phyloP scores from a whole-genome alignment of 164 flowering plant genomes.

The Brasenia schreberi region DNA sequence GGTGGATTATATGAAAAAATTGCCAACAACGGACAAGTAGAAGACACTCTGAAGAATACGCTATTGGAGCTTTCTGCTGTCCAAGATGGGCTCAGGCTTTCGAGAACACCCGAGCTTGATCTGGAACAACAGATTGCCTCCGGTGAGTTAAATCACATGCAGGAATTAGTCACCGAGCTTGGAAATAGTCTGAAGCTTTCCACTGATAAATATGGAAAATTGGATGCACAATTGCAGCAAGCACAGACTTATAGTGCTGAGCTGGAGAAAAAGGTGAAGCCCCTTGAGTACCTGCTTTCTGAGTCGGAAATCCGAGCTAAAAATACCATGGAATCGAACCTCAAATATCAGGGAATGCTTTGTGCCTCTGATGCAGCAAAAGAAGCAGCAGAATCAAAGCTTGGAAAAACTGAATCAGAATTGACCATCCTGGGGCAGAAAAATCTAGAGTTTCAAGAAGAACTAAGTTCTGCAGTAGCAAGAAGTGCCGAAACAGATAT shows the following conservation, averaged over 20 bases:
- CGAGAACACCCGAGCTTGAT: constrained; percentile 38
- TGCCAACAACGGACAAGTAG: constrained; percentile 43
- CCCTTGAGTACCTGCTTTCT: constrained; percentile 41
- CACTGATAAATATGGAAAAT: constrained; percentile 42
- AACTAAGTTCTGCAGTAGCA: constrained; percentile 32
- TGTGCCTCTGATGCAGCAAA: constrained; percentile 37
- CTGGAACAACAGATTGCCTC: constrained; percentile 39
- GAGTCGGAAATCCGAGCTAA: constrained; percentile 42
- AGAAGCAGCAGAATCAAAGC: constrained; percentile 47
- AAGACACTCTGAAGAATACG: constrained; percentile 45
- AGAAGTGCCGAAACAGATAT: constrained; percentile 41
- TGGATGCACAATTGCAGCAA: constrained; percentile 50
- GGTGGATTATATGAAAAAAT: constrained; percentile 54
- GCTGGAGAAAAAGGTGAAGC: constrained; percentile 56
- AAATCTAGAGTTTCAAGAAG: constrained; percentile 59
- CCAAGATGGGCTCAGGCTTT: constrained; percentile 39
- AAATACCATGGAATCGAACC: constrained; percentile 35
- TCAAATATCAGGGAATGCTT: constrained; percentile 48
- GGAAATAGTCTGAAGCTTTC: constrained; percentile 56
- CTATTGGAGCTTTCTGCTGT: constrained; percentile 35
- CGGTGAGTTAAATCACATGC: constrained; percentile 25
- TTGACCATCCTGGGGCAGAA: constrained; percentile 38
- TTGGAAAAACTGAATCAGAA: constrained; percentile 37
- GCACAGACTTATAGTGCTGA: constrained; percentile 52
- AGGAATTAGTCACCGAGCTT: constrained; percentile 40